phyloP scores from a whole-genome alignment of 2,329 filamentous ascomycete genomes.

The Penicillium janthinellum region DNA sequence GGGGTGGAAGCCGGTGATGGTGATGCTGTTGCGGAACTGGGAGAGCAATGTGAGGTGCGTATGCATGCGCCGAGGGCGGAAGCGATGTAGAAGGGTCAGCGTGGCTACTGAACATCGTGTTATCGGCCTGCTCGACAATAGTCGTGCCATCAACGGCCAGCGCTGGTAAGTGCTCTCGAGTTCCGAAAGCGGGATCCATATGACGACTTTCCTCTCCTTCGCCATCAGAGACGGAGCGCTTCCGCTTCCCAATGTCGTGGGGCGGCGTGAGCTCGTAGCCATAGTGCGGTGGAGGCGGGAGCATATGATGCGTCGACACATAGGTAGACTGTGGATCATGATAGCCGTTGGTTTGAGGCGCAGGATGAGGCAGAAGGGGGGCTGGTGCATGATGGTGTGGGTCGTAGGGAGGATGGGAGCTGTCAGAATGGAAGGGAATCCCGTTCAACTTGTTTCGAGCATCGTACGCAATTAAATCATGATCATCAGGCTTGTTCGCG shows the following conservation, averaged over 20 bases:
- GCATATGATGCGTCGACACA: conserved; percentile 37
- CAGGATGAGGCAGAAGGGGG: conserved; percentile 36
- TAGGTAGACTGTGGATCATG: conserved; percentile 38
- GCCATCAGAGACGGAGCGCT: conserved; percentile 33
- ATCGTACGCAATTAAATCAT: conserved; percentile 66
- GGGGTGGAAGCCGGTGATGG: conserved; percentile 77
- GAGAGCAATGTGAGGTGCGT: conserved; percentile 44
- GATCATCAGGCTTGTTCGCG: conserved; percentile 64
- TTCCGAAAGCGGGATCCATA: conserved; percentile 25
- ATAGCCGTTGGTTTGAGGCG: conserved; percentile 32
- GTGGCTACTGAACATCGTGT: conserved; percentile 38
- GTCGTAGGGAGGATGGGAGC: conserved; percentile 38
- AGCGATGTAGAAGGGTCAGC: conserved; percentile 34
- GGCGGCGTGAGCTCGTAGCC: conserved; percentile 36
- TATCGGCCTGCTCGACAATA: conserved; percentile 35
- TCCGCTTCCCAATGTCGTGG: conserved; percentile 39
- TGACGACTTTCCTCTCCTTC: conserved; percentile 27
- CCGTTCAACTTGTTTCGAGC: conserved; percentile 37
- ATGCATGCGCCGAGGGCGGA: conserved; percentile 33
- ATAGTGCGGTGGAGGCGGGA: conserved; percentile 39
- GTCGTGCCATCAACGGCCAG: conserved; percentile 35
- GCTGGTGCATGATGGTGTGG: conserved; percentile 46
- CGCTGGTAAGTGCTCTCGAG: conserved; percentile 35
- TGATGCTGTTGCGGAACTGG: conserved; percentile 66
- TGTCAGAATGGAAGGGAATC: conserved; percentile 35